Conservation (phyloP, 1,284 basidiomycete genomes). For the Ustilago bromivora region DNA sequence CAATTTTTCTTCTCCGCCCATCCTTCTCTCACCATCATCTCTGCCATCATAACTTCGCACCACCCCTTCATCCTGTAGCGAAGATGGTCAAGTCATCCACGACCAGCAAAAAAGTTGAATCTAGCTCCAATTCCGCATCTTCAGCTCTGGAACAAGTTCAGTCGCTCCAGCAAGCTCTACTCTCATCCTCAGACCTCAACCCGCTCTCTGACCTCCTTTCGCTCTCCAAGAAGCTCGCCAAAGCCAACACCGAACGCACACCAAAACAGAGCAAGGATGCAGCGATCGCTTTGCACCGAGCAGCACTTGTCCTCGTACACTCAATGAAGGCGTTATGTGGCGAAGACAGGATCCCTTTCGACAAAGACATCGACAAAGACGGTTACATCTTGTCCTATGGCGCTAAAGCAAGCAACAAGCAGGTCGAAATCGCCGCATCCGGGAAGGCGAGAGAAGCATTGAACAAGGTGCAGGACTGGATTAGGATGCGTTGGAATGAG, state of each 20-base stretch:
- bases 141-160: constrained; percentile 33
- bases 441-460: constrained; percentile 36
- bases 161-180: constrained; percentile 46
- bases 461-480: constrained; percentile 55
- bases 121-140: constrained; percentile 8
- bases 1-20: neutral
- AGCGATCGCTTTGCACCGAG: constrained; percentile 28
- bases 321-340: constrained; percentile 46
- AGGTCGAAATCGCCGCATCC: neutral
- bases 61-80: neutral
- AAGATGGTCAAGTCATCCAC: constrained; percentile 21
- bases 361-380: constrained; percentile 45
- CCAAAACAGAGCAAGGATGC: constrained; percentile 39
- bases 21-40: neutral
- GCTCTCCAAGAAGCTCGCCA: constrained; percentile 37
- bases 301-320: constrained; percentile 37
- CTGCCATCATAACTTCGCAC: constrained; percentile 7
- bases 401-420: constrained; percentile 18
- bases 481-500: constrained; percentile 63
- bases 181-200: constrained; percentile 60
- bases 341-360: constrained; percentile 47
- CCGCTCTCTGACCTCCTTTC: constrained; percentile 58
- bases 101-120: constrained; percentile 30
- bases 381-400: constrained; percentile 40
- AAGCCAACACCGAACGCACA: constrained; percentile 10